Base-by-base conservation (phyloP, 2,329 filamentous ascomycete genomes). In the Xylariaceae sp. region DNA sequence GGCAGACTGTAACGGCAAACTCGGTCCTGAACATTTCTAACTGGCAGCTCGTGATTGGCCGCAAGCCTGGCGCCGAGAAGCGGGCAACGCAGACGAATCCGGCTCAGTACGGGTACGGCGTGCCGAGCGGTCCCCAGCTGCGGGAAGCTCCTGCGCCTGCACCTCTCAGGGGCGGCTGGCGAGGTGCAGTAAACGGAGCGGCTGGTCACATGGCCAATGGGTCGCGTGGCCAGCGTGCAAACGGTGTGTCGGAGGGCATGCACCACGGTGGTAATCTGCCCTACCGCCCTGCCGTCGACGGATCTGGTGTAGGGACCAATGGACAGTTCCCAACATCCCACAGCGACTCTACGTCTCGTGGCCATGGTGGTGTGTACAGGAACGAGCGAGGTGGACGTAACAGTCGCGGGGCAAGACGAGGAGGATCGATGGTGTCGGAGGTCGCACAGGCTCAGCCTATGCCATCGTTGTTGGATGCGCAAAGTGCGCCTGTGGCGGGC, bases 11-110 rank as follows among this genome's bases (percentile, higher is more conserved):
- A 4, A 77, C 87, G 2, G 76, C 82, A 5, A 83, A 83, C n/a
- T 83, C 85, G 1, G 88, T 96, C 2, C 72, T 98, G 21, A 98
- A 98, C 61, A 67, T 94, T 36, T 81, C 80, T 2, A 70, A 89
- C 52, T 81, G 75, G 48, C 92, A 98, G 62, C 73, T 94, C 14
- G 68, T 94, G 26, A 80, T 77, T 39, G 72, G 73, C 38, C 76
- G 83, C 32, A 74, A 75, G 54, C 67, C 73, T 26, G 62, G 65
- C 33, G 53, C 67, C 51, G 72, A 75, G 41, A 74, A 73, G 44
- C 67, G 68, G 28, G 66, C 65, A 7, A 55, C 60, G 23, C 63
- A 61, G 45, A 59, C 52, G 25, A 63, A 64, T 4, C 48, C 63
- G 12, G 66, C 67, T 10, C 19, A 38, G 3, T 41, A 45, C 17